These are phyloP conservation scores for Heliamphora exappendiculata DNA, from an alignment of 148 eudicot species.

Conservation along the genomic window DNA sequence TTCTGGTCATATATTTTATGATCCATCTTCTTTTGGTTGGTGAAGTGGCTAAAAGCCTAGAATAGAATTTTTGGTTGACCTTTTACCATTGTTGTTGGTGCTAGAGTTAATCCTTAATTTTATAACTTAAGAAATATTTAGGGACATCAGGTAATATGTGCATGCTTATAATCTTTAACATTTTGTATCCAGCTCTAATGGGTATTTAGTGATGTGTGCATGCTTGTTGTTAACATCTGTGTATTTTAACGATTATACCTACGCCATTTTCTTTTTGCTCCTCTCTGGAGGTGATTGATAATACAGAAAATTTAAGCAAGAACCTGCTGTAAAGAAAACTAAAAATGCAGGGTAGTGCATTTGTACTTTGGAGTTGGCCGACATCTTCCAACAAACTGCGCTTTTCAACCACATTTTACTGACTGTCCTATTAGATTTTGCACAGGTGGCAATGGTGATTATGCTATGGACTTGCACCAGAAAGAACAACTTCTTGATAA, in stretches of 20 bases:
- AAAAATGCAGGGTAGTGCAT: background rate
- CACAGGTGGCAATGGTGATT: slow-evolving; percentile 80
- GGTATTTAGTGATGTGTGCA: background rate
- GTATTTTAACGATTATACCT: background rate
- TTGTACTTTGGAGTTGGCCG: background rate
- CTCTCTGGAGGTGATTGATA: no score
- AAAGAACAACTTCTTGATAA: slow-evolving; percentile 85
- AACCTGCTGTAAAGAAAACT: background rate
- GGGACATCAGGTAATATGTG: background rate
- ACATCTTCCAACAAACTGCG: background rate
- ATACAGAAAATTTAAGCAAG: no score
- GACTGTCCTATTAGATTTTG: slow-evolving; percentile 16
- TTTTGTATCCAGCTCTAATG: background rate
- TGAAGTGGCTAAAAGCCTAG: background rate
- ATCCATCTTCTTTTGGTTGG: background rate
- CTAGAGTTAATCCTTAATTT: background rate
- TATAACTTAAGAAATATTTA: background rate
- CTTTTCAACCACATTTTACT: slow-evolving; percentile 4
- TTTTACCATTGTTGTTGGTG: background rate
- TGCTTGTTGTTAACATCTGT: background rate
- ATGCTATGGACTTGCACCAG: slow-evolving; percentile 74
- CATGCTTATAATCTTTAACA: background rate
- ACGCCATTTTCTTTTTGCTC: background rate
- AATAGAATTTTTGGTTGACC: background rate
- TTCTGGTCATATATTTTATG: background rate